phyloP scores from a whole-genome alignment of 805 yeast species.

The Hermanozyma aechmeae region DNA sequence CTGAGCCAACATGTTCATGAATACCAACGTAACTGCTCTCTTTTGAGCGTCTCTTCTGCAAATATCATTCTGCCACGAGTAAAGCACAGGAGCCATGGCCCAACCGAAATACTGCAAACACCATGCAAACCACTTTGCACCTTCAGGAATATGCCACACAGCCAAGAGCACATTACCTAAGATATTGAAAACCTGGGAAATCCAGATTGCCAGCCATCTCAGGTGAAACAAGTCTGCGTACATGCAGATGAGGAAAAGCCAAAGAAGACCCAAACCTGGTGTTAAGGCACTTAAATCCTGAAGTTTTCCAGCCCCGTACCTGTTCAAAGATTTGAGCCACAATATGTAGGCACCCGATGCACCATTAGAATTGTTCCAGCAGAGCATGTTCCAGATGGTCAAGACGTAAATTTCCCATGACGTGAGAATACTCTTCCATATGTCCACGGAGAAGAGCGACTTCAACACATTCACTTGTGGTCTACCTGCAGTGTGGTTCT shows the following conservation, averaged over 20 bases:
- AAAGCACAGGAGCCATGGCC: constrained; percentile 54
- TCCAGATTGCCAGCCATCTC: constrained; percentile 45
- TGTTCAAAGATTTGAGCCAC: constrained; percentile 39
- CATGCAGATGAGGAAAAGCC: constrained; percentile 33
- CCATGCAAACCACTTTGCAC: constrained; percentile 61
- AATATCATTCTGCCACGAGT: constrained; percentile 50
- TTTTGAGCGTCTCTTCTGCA: constrained; percentile 47
- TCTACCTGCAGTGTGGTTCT: constrained; percentile 12
- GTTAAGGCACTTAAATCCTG: constrained; percentile 47
- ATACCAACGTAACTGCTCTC: constrained; percentile 47
- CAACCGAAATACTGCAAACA: constrained; percentile 52
- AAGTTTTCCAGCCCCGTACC: constrained; percentile 33
- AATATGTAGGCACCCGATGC: constrained; percentile 42
- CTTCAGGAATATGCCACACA: constrained; percentile 46
- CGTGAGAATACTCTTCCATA: constrained; percentile 45
- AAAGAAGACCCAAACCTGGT: constrained; percentile 50
- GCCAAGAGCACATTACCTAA: constrained; percentile 47
- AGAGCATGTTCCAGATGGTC: constrained; percentile 44
- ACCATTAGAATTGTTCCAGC: constrained; percentile 54
- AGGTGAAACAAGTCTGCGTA: constrained; percentile 40
- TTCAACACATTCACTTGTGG: constrained; percentile 13
- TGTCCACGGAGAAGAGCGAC: constrained; percentile 29
- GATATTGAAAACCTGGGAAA: constrained; percentile 46
- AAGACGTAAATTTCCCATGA: constrained; percentile 56
- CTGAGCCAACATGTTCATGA: constrained; percentile 47